phyloP scores from a whole-genome alignment of 768 basidiomycete genomes.

The Tylopilus rubrobrunneus region DNA sequence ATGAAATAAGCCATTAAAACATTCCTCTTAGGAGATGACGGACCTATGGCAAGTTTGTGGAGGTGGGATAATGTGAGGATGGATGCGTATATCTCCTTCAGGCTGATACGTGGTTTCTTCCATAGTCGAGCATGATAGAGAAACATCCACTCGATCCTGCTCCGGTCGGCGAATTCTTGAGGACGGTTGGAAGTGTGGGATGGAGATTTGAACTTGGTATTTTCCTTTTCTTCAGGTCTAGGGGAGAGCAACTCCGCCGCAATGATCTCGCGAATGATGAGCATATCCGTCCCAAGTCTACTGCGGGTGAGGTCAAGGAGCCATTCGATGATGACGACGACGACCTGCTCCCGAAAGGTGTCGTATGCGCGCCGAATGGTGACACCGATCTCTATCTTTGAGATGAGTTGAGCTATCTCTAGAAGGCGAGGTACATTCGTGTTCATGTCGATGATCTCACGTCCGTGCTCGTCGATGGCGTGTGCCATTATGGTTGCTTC shows the following conservation, averaged over 20 bases:
- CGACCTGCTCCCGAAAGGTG: slow-evolving; percentile 84
- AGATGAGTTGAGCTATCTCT: slow-evolving; percentile 73
- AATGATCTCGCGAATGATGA: slow-evolving; percentile 69
- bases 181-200: slow-evolving; percentile 35
- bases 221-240: slow-evolving; percentile 41
- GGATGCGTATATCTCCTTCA: slow-evolving; percentile 81
- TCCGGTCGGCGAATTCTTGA: slow-evolving; percentile 44
- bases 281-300: slow-evolving; percentile 60
- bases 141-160: slow-evolving; percentile 71
- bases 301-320: slow-evolving; percentile 74
- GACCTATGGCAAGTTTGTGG: slow-evolving; percentile 78
- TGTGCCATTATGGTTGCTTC: slow-evolving; percentile 56
- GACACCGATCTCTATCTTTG: slow-evolving; percentile 88
- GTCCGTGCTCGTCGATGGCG: slow-evolving; percentile 72
- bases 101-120: slow-evolving; percentile 76
- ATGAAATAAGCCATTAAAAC: slow-evolving; percentile 4
- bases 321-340: slow-evolving; percentile 83
- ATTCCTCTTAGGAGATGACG: slow-evolving; percentile 5
- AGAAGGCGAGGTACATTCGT: slow-evolving; percentile 50
- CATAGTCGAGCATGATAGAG: slow-evolving; percentile 80
- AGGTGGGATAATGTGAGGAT: slow-evolving; percentile 66
- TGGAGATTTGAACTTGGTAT: slow-evolving; percentile 40
- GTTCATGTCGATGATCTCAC: slow-evolving; percentile 81
- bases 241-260: slow-evolving; percentile 65
- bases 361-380: slow-evolving; percentile 85